Conservation (phyloP, 2,329 filamentous ascomycete genomes). For the Fusarium stilboides region DNA sequence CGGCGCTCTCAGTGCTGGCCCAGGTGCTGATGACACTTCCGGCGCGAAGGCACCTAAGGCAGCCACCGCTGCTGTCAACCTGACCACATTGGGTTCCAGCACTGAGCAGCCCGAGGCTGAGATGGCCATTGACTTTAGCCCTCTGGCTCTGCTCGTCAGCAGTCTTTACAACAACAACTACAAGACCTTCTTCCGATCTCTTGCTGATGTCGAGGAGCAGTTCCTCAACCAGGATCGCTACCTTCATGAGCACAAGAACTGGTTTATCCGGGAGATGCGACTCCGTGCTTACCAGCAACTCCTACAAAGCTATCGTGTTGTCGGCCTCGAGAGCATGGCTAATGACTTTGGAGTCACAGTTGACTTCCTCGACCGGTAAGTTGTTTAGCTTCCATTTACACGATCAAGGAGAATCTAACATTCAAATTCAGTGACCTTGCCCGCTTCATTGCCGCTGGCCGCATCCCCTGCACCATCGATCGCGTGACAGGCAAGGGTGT, state of each 20-base stretch:
- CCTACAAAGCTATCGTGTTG: conserved; percentile 95
- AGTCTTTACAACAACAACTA: conserved; percentile 96
- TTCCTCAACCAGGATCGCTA: conserved; percentile 97
- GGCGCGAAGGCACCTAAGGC: conserved; percentile 69
- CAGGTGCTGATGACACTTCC: conserved; percentile 84
- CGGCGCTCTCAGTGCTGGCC: conserved; percentile 85
- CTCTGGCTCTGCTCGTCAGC: conserved; percentile 88
- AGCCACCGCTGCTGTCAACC: conserved; percentile 81
- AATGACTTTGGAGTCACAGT: conserved; percentile 97
- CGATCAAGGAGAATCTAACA: conserved; percentile 6
- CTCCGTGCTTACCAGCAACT: conserved; percentile 96
- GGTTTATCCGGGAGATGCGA: conserved; percentile 99
- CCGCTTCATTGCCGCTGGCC: conserved; percentile 95
- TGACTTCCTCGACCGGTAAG: conserved; percentile 94
- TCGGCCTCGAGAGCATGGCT: conserved; percentile 97
- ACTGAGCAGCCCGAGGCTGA: conserved; percentile 84
- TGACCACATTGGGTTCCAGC: conserved; percentile 84
- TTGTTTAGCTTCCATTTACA: conserved; percentile 28
- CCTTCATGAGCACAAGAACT: conserved; percentile 93
- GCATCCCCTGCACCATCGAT: conserved; percentile 97
- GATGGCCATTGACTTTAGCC: conserved; percentile 87
- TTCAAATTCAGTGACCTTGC: conserved; percentile 80
- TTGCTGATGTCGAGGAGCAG: conserved; percentile 91
- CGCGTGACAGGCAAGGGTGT: conserved; percentile 95
- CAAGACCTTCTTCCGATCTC: conserved; percentile 90